Evolutionary conservation across 805 yeast genomes (phyloP).

Genomic region (Saturnispora diversa): DNA sequence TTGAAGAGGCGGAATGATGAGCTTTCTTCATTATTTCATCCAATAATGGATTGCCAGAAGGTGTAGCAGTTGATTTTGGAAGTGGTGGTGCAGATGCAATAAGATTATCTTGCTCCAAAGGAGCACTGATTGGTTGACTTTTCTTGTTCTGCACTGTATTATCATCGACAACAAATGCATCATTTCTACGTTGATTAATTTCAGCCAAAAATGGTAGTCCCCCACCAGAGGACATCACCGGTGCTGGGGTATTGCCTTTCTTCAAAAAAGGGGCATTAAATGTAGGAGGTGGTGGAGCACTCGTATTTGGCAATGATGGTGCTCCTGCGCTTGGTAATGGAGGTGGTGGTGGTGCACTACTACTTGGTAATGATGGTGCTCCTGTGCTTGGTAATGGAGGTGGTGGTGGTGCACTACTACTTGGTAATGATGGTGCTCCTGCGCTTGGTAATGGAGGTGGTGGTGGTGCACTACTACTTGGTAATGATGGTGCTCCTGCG

Average conservation of each 20-base stretch:
- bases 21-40: slow-evolving; percentile 14
- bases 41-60: slow-evolving; percentile 16
- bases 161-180: slow-evolving; percentile 40
- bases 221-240: slow-evolving; percentile 30
- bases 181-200: slow-evolving; percentile 48
- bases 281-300: slow-evolving; percentile 17
- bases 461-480: slow-evolving; percentile 21
- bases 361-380: slow-evolving; percentile 22
- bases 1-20: slow-evolving; percentile 18
- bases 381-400: slow-evolving; percentile 14
- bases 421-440: background rate
- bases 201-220: slow-evolving; percentile 52
- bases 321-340: slow-evolving; percentile 19
- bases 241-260: slow-evolving; percentile 9
- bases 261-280: slow-evolving; percentile 14
- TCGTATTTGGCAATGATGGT: slow-evolving; percentile 15
- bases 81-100: slow-evolving; percentile 14
- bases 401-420: slow-evolving; percentile 4
- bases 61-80: slow-evolving; percentile 16
- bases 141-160: slow-evolving; percentile 16
- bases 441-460: slow-evolving; percentile 6
- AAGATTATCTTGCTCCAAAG: slow-evolving; percentile 16
- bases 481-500: slow-evolving; percentile 21
- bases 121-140: slow-evolving; percentile 23
- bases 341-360: slow-evolving; percentile 16